phyloP scores from a whole-genome alignment of 495 filamentous ascomycete genomes.

The Aspergillus baeticus region DNA sequence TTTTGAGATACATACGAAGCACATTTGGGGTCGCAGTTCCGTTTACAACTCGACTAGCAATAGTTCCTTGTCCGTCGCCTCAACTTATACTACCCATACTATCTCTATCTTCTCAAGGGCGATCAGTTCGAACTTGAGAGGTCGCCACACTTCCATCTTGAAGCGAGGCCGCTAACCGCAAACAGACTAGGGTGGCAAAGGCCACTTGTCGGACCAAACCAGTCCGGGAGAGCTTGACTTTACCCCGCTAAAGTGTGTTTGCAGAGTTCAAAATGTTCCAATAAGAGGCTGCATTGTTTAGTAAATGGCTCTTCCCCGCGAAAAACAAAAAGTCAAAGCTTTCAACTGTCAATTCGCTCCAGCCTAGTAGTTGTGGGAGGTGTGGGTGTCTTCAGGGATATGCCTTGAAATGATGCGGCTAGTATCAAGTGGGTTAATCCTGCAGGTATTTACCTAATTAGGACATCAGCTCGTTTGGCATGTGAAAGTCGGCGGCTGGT shows the following conservation, averaged over 20 bases:
- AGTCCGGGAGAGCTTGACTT: conserved; percentile 13
- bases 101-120: too few species aligned
- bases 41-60: too few species aligned
- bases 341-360: too few species aligned
- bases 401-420: background rate
- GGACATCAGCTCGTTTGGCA: background rate
- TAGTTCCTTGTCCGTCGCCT: too few species aligned
- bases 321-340: background rate
- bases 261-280: background rate
- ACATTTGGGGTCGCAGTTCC: too few species aligned
- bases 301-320: background rate
- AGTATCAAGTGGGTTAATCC: background rate
- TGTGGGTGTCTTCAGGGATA: background rate
- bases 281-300: too few species aligned
- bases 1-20: background rate
- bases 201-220: conserved; percentile 19
- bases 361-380: too few species aligned
- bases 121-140: too few species aligned
- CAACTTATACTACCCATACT: background rate
- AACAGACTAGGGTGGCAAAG: conserved; percentile 9
- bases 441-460: conserved; percentile 1
- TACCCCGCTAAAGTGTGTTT: conserved; percentile 12
- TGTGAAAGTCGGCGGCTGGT: background rate
- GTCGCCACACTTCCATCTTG: background rate
- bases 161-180: background rate